Percentiles rank a stretch among this genome's conserved stretches.
These are phyloP conservation scores for Ramaria sp. DNA, from an alignment of 768 basidiomycete species.

Conservation along the genomic window DNA sequence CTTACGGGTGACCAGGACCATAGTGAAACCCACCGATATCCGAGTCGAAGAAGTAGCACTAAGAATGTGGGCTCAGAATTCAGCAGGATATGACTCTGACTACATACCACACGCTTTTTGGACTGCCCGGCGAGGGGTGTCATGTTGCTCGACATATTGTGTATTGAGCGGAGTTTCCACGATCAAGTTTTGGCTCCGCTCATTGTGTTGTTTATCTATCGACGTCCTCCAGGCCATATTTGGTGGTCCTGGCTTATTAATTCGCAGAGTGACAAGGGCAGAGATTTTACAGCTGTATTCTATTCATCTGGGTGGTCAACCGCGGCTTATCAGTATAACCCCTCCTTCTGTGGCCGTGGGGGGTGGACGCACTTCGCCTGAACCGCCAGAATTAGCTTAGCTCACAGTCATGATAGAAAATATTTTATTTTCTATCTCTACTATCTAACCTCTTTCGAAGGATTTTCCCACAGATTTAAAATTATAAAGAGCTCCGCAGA, in stretches of 20 bases:
- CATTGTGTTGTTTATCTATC: not conserved
- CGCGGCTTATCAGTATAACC: no score
- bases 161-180: not conserved
- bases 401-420: no score
- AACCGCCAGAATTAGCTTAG: no score
- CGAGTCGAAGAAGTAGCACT: slow-evolving; percentile 99
- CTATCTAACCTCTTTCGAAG: not conserved
- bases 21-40: slow-evolving; percentile 99
- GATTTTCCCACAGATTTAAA: not conserved
- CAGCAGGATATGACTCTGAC: not conserved
- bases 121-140: not conserved
- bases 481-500: not conserved
- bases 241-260: no score
- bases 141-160: slow-evolving; percentile 2
- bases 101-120: slow-evolving; percentile 7
- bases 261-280: no score
- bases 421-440: not conserved
- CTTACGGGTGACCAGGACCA: slow-evolving; percentile 92
- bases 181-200: not conserved
- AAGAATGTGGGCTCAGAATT: not conserved
- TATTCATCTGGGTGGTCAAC: no score
- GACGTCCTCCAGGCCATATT: no score
- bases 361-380: no score
- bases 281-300: no score
- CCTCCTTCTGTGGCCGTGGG: no score